Evolutionary conservation across 108 stramenopile genomes (phyloP), one percentile per base, ranked within the genome.

Genomic region (Epithemia pelagica): DNA sequence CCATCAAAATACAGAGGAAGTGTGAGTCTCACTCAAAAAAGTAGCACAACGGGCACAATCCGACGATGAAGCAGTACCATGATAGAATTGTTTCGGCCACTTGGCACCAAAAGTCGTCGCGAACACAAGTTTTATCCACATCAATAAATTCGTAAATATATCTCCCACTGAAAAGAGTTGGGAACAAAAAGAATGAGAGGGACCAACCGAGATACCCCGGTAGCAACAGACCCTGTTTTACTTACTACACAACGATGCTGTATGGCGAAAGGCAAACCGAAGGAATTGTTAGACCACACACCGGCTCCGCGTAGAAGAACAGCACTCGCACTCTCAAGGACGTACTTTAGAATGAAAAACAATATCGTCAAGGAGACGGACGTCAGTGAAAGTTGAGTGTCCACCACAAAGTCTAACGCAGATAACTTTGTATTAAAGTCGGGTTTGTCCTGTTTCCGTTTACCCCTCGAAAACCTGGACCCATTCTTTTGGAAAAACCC

Each of bases 81-180:
- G 56, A 58, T 7, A 58, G 7, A 7, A 58, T 27, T 58, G 56
- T 58, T 58, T 58, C 25, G 21, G 26, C 22, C 26, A 58, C 5
- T n/a, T 58, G 7, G 56, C 56, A 58, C 56, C 56, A 58, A 58
- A 58, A 58, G 7, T 7, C 56, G 22, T n/a, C 21, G 25, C 8
- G 5, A n/a, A 26, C 26, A 58, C 56, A 58, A 58, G 22, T 58
- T 7, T 58, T 7, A 26, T 58, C 21, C 8, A 58, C 21, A 5
- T 58, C 56, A 54, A 64, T 10, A 27, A 21, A 2, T 3, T 32
- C 53, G 20, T 27, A 18, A 27, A 28, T 64, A 18, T 32, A 24
- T 18, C 53, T 31, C 3, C 30, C 21, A 54, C 30, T 64, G 27
- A 21, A 22, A 28, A 62, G 10, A 22, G 10, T 31, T 10, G 30